phyloP scores from a whole-genome alignment of 1,139 yeast species.

The Wickerhamiella infanticola region DNA sequence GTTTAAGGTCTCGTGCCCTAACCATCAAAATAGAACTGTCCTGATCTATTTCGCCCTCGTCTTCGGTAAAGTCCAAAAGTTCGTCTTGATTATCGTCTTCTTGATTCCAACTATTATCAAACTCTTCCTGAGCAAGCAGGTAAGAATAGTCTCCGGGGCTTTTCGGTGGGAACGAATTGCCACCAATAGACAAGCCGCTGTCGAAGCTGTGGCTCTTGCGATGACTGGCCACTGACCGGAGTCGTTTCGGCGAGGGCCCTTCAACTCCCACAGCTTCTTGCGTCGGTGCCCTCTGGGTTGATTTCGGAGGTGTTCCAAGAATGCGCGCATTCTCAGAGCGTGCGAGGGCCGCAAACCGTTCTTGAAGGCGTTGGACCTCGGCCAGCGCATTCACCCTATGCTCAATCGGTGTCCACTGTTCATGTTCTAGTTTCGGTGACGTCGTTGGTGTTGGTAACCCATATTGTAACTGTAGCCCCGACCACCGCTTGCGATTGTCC shows the following conservation, averaged over 20 bases:
- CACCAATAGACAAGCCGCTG: neutral
- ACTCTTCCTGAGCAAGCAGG: neutral
- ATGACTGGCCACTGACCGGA: neutral
- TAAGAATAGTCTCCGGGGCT: neutral
- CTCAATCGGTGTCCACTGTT: slow-evolving; percentile 6
- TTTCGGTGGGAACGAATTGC: neutral
- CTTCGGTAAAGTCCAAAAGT: slow-evolving; percentile 10
- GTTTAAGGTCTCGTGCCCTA: neutral
- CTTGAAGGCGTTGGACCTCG: slow-evolving; percentile 20
- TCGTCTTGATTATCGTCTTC: slow-evolving; percentile 1
- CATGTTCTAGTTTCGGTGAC: slow-evolving; percentile 1
- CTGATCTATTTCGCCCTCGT: slow-evolving; percentile 4
- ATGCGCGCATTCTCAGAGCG: slow-evolving; percentile 21
- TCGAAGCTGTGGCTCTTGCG: neutral
- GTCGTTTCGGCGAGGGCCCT: neutral
- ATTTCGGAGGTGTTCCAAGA: neutral
- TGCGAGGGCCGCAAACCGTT: slow-evolving; percentile 20
- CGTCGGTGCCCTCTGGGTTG: neutral
- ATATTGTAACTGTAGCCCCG: slow-evolving; percentile 7
- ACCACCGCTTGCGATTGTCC: slow-evolving; percentile 1
- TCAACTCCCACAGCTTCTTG: neutral
- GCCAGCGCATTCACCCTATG: slow-evolving; percentile 4
- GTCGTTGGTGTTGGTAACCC: neutral
- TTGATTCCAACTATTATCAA: neutral
- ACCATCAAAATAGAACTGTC: neutral